A percentile compares a stretch with the other conserved stretches of the same genome.
phyloP scores from a whole-genome alignment of 345 rosid species.

The Populus nigra region DNA sequence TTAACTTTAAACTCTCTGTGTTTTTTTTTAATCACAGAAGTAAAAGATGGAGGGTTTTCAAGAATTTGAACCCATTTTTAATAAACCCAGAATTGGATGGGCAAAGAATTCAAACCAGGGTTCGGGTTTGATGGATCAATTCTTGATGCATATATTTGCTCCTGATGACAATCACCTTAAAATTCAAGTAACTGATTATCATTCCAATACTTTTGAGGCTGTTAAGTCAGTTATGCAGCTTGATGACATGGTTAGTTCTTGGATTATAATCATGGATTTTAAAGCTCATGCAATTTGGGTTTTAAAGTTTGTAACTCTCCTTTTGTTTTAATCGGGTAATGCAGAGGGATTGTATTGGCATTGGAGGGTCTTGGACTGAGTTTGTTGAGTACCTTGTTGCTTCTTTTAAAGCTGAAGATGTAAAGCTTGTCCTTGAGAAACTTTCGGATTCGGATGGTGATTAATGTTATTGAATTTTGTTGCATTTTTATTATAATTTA shows the following conservation, averaged over 20 bases:
- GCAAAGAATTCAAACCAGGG: slow-evolving; percentile 21
- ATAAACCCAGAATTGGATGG: slow-evolving; percentile 61
- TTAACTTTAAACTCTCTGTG: neutral
- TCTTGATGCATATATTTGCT: slow-evolving; percentile 62
- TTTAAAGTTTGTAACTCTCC: neutral
- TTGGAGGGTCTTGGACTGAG: slow-evolving; percentile 86
- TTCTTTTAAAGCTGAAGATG: slow-evolving; percentile 65
- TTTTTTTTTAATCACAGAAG: neutral
- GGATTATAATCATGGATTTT: neutral
- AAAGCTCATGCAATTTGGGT: neutral
- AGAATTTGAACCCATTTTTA: slow-evolving; percentile 59
- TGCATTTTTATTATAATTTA: neutral
- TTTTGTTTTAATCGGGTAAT: slow-evolving; percentile 2
- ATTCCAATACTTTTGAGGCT: slow-evolving; percentile 55
- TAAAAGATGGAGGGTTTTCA: slow-evolving; percentile 33
- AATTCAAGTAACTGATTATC: slow-evolving; percentile 64
- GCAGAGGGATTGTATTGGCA: slow-evolving; percentile 80
- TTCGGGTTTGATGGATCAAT: slow-evolving; percentile 42
- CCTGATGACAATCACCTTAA: slow-evolving; percentile 57
- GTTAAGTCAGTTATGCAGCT: slow-evolving; percentile 63
- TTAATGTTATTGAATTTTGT: neutral
- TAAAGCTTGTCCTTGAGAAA: slow-evolving; percentile 62
- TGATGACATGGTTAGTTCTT: slow-evolving; percentile 63
- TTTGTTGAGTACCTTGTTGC: slow-evolving; percentile 65
- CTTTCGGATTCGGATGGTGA: slow-evolving; percentile 41